These are phyloP conservation scores for Paecilomyces sp. DNA, from an alignment of 2,329 filamentous ascomycete species.

Conservation along the genomic window DNA sequence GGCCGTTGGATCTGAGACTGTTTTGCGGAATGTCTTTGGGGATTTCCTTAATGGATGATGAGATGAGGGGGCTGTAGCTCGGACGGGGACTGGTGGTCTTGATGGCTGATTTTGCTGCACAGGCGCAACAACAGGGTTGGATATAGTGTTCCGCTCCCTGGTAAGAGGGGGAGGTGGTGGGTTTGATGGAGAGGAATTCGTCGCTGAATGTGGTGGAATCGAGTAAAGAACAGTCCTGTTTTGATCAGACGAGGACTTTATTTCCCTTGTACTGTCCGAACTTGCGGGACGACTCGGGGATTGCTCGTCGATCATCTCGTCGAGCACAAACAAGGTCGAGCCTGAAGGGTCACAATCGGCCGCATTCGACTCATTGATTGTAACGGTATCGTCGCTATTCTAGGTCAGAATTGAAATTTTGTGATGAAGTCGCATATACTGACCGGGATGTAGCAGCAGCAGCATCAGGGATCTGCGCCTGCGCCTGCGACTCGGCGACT, in stretches of 20 bases:
- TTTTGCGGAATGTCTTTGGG: slow-evolving; percentile 20
- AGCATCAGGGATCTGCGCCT: neutral
- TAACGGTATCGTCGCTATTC: neutral
- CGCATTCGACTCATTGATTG: slow-evolving; percentile 4
- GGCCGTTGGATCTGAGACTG: slow-evolving; percentile 27
- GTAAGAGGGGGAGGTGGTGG: neutral
- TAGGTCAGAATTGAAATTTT: neutral
- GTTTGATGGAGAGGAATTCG: neutral
- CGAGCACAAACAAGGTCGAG: slow-evolving; percentile 21
- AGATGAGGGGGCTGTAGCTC: neutral
- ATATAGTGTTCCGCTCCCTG: neutral
- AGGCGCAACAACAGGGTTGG: neutral
- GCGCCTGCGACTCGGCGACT: slow-evolving; percentile 3
- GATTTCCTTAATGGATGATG: neutral
- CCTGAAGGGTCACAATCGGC: slow-evolving; percentile 19
- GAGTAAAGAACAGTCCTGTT: neutral
- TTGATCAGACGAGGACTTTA: neutral
- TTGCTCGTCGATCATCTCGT: slow-evolving; percentile 12
- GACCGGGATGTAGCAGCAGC: slow-evolving; percentile 12
- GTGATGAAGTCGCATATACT: slow-evolving; percentile 16
- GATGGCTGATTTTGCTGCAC: neutral
- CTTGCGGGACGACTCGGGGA: neutral
- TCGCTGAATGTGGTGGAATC: neutral
- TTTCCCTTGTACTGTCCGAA: neutral
- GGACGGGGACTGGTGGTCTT: neutral